A percentile compares a stretch with the other conserved stretches of the same genome.
These are phyloP conservation scores for Hyaloscypha hepaticicola DNA, from an alignment of 495 filamentous ascomycete genomes.

Conservation along the genomic window DNA sequence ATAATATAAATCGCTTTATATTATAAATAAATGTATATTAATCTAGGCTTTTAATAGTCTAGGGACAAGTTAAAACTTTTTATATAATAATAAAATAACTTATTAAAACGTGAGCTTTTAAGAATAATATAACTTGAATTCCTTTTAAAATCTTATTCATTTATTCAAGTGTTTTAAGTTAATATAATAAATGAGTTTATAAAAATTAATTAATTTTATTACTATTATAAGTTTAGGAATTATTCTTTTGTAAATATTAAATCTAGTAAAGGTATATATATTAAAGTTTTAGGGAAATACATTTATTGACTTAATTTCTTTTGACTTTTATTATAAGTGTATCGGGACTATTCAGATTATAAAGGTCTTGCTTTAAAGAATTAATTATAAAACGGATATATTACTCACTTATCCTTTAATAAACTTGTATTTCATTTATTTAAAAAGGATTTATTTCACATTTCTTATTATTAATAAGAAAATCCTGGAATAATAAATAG, in stretches of 20 bases:
- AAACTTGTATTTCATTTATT: no score
- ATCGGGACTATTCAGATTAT: no score
- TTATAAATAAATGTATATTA: slow-evolving; percentile 1
- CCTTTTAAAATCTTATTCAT: not conserved
- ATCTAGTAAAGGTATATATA: no score
- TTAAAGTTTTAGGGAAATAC: no score
- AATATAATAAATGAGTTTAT: not conserved
- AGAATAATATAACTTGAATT: not conserved
- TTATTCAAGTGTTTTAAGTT: no score
- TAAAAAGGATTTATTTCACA: slow-evolving; percentile 13
- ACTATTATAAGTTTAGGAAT: not conserved
- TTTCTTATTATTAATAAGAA: slow-evolving; percentile 40
- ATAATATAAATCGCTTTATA: slow-evolving; percentile 1
- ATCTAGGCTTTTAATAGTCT: not conserved
- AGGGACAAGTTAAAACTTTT: not conserved
- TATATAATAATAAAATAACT: not conserved
- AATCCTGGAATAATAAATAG: slow-evolving; percentile 53
- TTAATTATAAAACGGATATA: no score
- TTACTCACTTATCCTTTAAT: no score
- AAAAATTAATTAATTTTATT: not conserved
- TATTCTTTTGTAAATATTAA: not conserved
- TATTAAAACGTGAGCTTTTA: not conserved
- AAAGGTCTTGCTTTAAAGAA: no score
- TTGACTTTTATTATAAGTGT: no score
- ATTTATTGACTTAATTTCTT: no score